Evolutionary conservation across 768 basidiomycete genomes (phyloP).

Genomic region (Lactifluus rugatus): DNA sequence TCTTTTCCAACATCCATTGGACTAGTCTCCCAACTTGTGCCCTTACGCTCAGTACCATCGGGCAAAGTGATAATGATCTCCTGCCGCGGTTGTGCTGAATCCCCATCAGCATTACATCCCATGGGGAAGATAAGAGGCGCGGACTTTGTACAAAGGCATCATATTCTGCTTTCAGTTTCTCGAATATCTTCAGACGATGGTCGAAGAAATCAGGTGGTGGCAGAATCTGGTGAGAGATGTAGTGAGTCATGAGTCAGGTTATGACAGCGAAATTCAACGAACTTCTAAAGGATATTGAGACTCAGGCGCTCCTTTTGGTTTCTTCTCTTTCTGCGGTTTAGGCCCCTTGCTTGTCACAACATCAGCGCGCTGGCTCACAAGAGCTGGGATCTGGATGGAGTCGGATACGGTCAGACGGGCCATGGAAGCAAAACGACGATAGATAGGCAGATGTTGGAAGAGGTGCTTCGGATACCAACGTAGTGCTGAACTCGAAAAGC

Average conservation of each 20-base stretch:
- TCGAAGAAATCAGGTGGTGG: constrained; percentile 84
- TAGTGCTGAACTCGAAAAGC: constrained; percentile 19
- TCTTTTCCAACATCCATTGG: constrained; percentile 87
- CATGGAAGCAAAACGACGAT: constrained; percentile 34
- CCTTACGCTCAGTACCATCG: constrained; percentile 78
- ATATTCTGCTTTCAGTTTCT: constrained; percentile 75
- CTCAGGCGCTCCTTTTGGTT: constrained; percentile 27
- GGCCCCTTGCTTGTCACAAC: constrained; percentile 19
- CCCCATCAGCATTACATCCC: constrained; percentile 3
- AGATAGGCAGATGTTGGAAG: constrained; percentile 18
- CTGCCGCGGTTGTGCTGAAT: constrained; percentile 68
- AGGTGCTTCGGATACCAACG: constrained; percentile 4
- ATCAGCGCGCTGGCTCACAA: constrained; percentile 19
- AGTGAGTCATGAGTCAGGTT: constrained; percentile 8
- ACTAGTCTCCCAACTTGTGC: constrained; percentile 87
- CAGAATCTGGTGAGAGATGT: constrained; percentile 43
- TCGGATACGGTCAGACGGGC: constrained; percentile 36
- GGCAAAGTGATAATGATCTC: constrained; percentile 77
- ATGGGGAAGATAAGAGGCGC: background rate
- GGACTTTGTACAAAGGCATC: constrained; percentile 71
- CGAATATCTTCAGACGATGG: constrained; percentile 83
- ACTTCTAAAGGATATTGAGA: constrained; percentile 61
- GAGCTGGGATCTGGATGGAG: constrained; percentile 37
- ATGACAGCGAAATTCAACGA: background rate
- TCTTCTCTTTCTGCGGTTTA: constrained; percentile 38